phyloP scores from a whole-genome alignment of 1,139 yeast genomes.

The Blastobotrys apis region DNA sequence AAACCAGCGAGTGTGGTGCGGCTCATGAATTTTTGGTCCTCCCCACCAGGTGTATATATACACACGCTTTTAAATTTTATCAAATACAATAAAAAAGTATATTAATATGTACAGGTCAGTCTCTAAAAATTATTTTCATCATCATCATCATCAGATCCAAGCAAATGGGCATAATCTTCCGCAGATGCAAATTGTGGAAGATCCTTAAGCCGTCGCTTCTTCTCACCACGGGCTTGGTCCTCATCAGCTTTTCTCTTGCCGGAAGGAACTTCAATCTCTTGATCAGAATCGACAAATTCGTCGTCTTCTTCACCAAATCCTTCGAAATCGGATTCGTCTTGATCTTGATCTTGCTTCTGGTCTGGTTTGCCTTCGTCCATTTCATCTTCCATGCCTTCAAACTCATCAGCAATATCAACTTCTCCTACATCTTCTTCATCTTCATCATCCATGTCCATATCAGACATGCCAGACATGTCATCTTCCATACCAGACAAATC shows the following conservation, averaged over 20 bases:
- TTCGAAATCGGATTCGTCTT: constrained; percentile 27
- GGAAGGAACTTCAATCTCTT: constrained; percentile 22
- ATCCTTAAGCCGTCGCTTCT: constrained; percentile 58
- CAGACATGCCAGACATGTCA: constrained; percentile 37
- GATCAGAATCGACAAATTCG: constrained; percentile 24
- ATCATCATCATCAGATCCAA: constrained; percentile 42
- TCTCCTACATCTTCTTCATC: constrained; percentile 30
- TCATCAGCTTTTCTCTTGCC: constrained; percentile 23
- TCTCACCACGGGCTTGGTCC: constrained; percentile 40
- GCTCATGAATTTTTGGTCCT: too few relatives aligned
- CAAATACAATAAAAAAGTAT: too few relatives aligned
- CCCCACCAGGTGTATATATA: too few relatives aligned
- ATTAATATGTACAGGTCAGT: neutral
- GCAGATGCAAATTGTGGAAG: constrained; percentile 87
- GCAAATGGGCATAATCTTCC: constrained; percentile 78
- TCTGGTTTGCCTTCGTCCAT: constrained; percentile 28
- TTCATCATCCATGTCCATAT: constrained; percentile 31
- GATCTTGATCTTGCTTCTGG: constrained; percentile 28
- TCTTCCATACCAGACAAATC: constrained; percentile 48
- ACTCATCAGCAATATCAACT: constrained; percentile 41
- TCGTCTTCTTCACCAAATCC: constrained; percentile 20
- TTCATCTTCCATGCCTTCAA: constrained; percentile 37
- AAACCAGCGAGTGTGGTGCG: neutral
- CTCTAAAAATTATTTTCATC: constrained; percentile 11
- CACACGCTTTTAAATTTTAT: too few relatives aligned